phyloP scores from a whole-genome alignment of 2,329 filamentous ascomycete genomes.

The Raffaelea arxii region DNA sequence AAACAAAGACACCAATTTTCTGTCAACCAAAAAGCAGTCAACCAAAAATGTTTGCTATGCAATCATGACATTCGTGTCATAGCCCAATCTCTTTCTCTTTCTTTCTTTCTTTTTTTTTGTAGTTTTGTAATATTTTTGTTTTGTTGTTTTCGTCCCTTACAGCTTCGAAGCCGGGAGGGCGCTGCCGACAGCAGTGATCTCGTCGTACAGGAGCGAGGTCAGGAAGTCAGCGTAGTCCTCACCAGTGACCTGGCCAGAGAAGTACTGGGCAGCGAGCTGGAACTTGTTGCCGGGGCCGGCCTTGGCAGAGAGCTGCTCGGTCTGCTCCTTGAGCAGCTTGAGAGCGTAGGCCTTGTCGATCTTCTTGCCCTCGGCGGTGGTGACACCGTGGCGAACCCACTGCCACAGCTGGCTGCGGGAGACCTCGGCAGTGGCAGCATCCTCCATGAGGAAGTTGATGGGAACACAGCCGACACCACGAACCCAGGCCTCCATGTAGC shows the following conservation, averaged over 20 bases:
- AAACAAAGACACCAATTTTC: too few relatives aligned
- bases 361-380: slow-evolving; percentile 78
- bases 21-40: too few relatives aligned
- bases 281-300: slow-evolving; percentile 86
- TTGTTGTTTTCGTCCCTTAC: slow-evolving; percentile 24
- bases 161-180: slow-evolving; percentile 54
- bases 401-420: slow-evolving; percentile 94
- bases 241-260: slow-evolving; percentile 83
- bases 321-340: slow-evolving; percentile 76
- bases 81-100: too few relatives aligned
- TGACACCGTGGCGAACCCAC: slow-evolving; percentile 68
- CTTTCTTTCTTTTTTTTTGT: neutral
- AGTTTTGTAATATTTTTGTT: neutral
- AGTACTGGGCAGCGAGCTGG: slow-evolving; percentile 84
- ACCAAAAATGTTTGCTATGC: too few relatives aligned
- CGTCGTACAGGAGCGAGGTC: slow-evolving; percentile 77
- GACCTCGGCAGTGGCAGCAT: slow-evolving; percentile 93
- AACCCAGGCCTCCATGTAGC: slow-evolving; percentile 98
- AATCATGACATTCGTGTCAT: too few relatives aligned
- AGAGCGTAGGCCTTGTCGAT: slow-evolving; percentile 90
- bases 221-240: slow-evolving; percentile 98
- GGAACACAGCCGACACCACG: slow-evolving; percentile 91
- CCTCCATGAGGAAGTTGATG: slow-evolving; percentile 48
- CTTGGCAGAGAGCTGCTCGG: slow-evolving; percentile 62
- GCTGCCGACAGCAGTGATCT: slow-evolving; percentile 67